A percentile compares a stretch with the other conserved stretches of the same genome.
Evolutionary conservation across 345 rosid species (phyloP).

Genomic region (Boechera retrofracta): DNA sequence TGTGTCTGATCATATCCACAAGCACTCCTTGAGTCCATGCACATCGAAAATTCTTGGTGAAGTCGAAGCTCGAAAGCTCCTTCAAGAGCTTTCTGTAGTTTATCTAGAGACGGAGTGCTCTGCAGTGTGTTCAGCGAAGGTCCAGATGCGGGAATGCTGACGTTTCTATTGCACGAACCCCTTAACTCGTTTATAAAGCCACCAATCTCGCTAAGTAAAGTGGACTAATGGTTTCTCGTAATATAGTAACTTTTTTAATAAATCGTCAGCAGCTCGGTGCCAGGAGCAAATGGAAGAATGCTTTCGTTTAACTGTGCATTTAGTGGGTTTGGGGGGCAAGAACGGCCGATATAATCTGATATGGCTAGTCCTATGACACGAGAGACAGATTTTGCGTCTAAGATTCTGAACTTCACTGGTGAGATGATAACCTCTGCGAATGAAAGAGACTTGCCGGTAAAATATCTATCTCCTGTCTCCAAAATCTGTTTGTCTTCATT

Average conservation of each 20-base stretch:
- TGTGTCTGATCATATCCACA: constrained; percentile 42
- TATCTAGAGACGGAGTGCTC: fast-evolving
- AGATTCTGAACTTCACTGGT: constrained; percentile 41
- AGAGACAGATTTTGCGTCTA: neutral
- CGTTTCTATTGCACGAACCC: neutral
- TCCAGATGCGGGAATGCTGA: constrained; percentile 26
- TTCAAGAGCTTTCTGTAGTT: constrained; percentile 25
- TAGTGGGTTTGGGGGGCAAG: constrained; percentile 25
- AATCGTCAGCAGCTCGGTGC: constrained; percentile 16
- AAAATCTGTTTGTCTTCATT: too few relatives aligned
- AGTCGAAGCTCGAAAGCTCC: constrained; percentile 43
- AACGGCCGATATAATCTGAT: constrained; percentile 26
- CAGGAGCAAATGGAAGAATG: neutral
- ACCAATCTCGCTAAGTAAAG: fast-evolving
- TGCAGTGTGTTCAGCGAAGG: neutral
- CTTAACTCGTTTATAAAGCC: too few relatives aligned
- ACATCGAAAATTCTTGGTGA: constrained; percentile 27
- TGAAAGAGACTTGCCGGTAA: too few relatives aligned
- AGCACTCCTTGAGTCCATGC: constrained; percentile 38
- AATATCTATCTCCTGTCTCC: too few relatives aligned
- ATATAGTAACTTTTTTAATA: constrained; percentile 40
- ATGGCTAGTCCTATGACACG: constrained; percentile 34
- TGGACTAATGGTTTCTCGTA: neutral
- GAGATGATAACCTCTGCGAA: constrained; percentile 34
- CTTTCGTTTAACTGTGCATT: constrained; percentile 11